Conservation (phyloP, 345 rosid genomes). For the Citrus hindsii region DNA sequence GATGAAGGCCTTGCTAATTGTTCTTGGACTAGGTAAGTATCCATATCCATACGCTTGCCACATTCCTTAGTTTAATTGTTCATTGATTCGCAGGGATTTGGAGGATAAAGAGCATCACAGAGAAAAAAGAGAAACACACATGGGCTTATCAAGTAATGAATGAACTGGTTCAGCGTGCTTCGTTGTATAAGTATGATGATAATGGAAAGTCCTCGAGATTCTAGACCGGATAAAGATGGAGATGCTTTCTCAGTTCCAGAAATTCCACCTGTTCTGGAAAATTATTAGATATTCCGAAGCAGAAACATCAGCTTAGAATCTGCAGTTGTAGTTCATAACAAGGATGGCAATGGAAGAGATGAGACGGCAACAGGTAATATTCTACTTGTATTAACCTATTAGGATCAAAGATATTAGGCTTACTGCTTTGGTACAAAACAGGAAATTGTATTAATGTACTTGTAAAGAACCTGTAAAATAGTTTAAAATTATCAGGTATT, state of each 20-base stretch:
- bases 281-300: background rate
- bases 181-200: background rate
- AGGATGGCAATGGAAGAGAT: too few species aligned
- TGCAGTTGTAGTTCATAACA: too few species aligned
- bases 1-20: background rate
- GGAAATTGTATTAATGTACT: too few species aligned
- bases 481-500: too few species aligned
- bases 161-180: conserved; percentile 11
- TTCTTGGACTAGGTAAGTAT: background rate
- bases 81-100: background rate
- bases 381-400: too few species aligned
- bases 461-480: too few species aligned
- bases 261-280: background rate
- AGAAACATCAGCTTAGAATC: too few species aligned
- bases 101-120: background rate
- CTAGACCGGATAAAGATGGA: background rate
- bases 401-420: too few species aligned
- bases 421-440: too few species aligned
- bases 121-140: conserved; percentile 4
- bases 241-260: background rate
- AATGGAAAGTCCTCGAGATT: background rate
- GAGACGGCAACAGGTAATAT: too few species aligned
- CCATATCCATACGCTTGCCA: background rate
- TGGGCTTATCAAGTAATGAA: conserved; percentile 5
- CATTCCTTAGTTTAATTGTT: background rate